phyloP scores from a whole-genome alignment of 1,284 basidiomycete species.

The Stereum hirsutum region DNA sequence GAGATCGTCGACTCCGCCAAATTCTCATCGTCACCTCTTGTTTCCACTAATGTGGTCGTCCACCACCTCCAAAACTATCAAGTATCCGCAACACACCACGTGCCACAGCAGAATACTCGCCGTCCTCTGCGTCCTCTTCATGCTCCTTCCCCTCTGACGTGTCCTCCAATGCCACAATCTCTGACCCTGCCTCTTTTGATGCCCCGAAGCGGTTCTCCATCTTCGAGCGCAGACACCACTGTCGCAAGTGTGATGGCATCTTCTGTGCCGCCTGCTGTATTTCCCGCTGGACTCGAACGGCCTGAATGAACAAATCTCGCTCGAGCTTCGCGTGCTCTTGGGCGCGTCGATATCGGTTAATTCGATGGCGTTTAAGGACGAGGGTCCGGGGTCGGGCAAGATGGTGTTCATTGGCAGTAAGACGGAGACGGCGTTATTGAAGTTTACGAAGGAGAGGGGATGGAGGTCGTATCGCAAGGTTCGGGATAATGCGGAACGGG shows the following conservation, averaged over 20 bases:
- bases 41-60: too few species aligned
- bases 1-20: too few species aligned
- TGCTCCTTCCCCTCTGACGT: slow-evolving; percentile 21
- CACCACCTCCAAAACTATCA: too few species aligned
- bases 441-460: slow-evolving; percentile 79
- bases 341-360: slow-evolving; percentile 89
- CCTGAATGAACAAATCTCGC: slow-evolving; percentile 58
- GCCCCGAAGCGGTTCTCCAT: slow-evolving; percentile 45
- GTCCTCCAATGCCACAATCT: slow-evolving; percentile 15
- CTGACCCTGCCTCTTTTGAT: slow-evolving; percentile 20
- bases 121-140: slow-evolving; percentile 22
- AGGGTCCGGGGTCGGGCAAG: slow-evolving; percentile 56
- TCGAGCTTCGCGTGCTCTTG: slow-evolving; percentile 59
- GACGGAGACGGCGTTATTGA: slow-evolving; percentile 91
- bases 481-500: slow-evolving; percentile 57
- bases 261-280: slow-evolving; percentile 58
- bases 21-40: too few species aligned
- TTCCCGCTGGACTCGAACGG: slow-evolving; percentile 74
- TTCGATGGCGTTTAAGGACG: slow-evolving; percentile 93
- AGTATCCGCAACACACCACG: too few species aligned
- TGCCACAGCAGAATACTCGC: too few species aligned
- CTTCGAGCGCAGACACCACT: slow-evolving; percentile 18
- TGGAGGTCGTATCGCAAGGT: slow-evolving; percentile 75
- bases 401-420: slow-evolving; percentile 85
- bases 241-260: slow-evolving; percentile 61